Base-by-base conservation (phyloP, 1,284 basidiomycete species). In the Heterobasidion parviporum region DNA sequence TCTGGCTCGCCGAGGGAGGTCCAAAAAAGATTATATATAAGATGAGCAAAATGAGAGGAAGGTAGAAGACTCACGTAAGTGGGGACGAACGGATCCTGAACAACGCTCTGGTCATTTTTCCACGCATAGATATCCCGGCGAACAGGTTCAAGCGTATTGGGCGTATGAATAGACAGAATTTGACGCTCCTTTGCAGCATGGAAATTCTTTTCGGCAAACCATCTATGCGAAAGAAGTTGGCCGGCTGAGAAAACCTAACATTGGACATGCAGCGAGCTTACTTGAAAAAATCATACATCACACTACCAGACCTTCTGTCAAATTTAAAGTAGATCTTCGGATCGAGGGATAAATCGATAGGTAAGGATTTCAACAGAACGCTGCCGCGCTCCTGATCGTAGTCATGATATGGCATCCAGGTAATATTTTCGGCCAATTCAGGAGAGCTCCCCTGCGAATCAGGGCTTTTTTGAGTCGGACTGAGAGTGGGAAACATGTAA, bases 1-100 rank as follows among this genome's bases (percentile, higher is more conserved):
- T 48, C 46, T 48, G 1, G 6, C 14, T 44, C 14, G 16, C 16
- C 16, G 41, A 16, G 46, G 46, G 46, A 48, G 10, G 10, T 48
- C 26, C 9, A 18, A 32, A 7, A 36, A 38, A 36, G 10, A 26
- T 8, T 44, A n/a, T n/a, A 50, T 18, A 38, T 15, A 15, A 33
- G 20, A 38, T n/a, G 12, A 43, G 50, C 16, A 47, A 15, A 33
- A 54, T 8, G 18, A 43, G 18, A 12, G 16, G 32, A 10, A 54
- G 16, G 12, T 6, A n/a, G 18, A 48, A 46, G 32, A 47, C 60
- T 43, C 16, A 61, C 60, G 33, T 61, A 50, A n/a, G 59, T 60
- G 9, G 53, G 46, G 32, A 56, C 60, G 43, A 58, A 61, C 14
- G 59, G 60, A 50, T 61, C 60, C 26, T 53, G 56, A 3, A 60